Evolutionary conservation across 305 asterid species (phyloP).

Genomic region (Fraxinus albicans): DNA sequence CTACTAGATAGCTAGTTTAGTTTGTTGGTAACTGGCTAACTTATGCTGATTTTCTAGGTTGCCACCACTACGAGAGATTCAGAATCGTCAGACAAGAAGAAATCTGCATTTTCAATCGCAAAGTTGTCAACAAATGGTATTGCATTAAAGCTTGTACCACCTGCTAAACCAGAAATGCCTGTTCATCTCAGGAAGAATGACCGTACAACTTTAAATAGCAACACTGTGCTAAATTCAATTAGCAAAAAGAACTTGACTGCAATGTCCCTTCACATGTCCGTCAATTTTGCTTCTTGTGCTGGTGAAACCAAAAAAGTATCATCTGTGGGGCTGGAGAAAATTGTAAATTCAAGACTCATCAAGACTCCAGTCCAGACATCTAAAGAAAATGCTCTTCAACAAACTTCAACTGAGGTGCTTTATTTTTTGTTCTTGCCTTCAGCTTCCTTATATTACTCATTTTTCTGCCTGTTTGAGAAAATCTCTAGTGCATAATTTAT

Average conservation of each 20-base stretch:
- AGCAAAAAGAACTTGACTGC: conserved; percentile 43
- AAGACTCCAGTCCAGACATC: conserved; percentile 48
- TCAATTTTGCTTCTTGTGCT: conserved; percentile 36
- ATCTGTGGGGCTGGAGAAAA: conserved; percentile 42
- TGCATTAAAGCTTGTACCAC: conserved; percentile 32
- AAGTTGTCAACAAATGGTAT: conserved; percentile 22
- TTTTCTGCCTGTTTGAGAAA: not conserved
- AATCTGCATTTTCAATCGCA: conserved; percentile 25
- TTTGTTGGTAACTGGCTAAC: not conserved
- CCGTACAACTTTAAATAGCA: conserved; percentile 32
- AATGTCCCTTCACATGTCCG: conserved; percentile 61
- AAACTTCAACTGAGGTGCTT: conserved; percentile 48
- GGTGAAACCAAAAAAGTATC: conserved; percentile 32
- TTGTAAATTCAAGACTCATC: conserved; percentile 32
- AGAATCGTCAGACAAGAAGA: conserved; percentile 31
- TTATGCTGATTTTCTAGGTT: not conserved
- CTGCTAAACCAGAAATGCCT: conserved; percentile 30
- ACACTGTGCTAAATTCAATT: conserved; percentile 24
- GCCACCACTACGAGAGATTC: conserved; percentile 11
- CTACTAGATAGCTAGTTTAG: not conserved
- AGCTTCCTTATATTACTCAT: conserved; percentile 6
- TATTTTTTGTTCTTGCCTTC: conserved; percentile 16
- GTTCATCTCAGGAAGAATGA: conserved; percentile 35
- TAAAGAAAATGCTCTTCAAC: conserved; percentile 40
- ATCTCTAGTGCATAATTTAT: conserved; percentile 13